Evolutionary conservation across 1,284 basidiomycete genomes (phyloP).

Genomic region (Apiotrichum gracile): DNA sequence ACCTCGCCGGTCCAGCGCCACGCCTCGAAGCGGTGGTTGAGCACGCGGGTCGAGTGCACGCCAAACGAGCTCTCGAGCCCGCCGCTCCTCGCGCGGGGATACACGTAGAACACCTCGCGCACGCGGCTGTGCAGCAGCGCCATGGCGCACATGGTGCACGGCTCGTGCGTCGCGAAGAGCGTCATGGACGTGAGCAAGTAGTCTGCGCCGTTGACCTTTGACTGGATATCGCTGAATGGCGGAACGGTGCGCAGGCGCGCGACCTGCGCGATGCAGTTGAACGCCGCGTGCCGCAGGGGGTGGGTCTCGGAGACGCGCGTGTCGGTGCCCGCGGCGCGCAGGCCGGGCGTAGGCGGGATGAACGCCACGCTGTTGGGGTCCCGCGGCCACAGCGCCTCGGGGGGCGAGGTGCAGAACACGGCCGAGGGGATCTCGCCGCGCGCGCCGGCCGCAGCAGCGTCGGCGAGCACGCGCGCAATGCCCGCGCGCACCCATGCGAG

Average conservation of each 20-base stretch:
- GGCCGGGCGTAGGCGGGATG: conserved; percentile 46
- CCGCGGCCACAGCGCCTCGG: conserved; percentile 47
- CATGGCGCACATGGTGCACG: conserved; percentile 95
- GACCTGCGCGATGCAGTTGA: conserved; percentile 63
- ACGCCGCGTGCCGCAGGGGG: conserved; percentile 73
- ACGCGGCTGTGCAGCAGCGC: conserved; percentile 84
- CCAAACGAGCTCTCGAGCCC: conserved; percentile 51
- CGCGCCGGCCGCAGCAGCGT: conserved; percentile 52
- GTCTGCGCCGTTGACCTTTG: conserved; percentile 58
- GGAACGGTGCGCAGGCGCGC: conserved; percentile 52
- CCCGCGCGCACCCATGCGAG: conserved; percentile 69
- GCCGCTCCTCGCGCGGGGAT: conserved; percentile 58
- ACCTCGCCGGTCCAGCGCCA: conserved; percentile 41
- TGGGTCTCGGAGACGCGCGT: conserved; percentile 62
- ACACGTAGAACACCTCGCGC: conserved; percentile 69
- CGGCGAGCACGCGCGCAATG: conserved; percentile 53
- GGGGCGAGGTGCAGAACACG: conserved; percentile 64
- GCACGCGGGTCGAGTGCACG: conserved; percentile 65
- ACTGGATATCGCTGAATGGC: conserved; percentile 37
- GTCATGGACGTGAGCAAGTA: conserved; percentile 78
- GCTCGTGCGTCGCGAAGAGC: conserved; percentile 85
- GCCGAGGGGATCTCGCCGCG: conserved; percentile 69
- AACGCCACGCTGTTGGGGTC: conserved; percentile 42
- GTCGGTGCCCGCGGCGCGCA: conserved; percentile 55
- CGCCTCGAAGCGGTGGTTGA: conserved; percentile 78